These are phyloP conservation scores for Geranium incanum DNA, from an alignment of 441 rosid genomes.

Conservation along the genomic window DNA sequence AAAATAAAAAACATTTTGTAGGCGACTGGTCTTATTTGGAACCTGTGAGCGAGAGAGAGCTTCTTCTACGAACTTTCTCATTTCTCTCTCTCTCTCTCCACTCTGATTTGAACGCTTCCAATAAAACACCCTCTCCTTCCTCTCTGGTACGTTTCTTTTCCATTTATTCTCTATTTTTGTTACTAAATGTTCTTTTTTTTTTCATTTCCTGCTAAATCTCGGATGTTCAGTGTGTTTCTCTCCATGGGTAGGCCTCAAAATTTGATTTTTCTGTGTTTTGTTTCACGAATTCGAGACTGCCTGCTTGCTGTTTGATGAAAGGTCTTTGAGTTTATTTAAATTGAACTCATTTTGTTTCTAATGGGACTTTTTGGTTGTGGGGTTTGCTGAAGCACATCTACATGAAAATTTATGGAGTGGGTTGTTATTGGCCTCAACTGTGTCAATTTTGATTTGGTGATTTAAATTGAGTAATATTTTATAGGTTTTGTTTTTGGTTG, in stretches of 20 bases:
- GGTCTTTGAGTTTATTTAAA: not conserved
- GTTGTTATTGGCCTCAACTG: too few species aligned
- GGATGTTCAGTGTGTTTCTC: not conserved
- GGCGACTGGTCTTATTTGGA: not conserved
- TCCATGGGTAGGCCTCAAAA: not conserved
- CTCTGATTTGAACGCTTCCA: too few species aligned
- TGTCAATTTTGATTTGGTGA: too few species aligned
- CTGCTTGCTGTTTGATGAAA: not conserved
- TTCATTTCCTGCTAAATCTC: not conserved
- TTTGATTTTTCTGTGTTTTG: not conserved
- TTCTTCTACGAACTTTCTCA: constrained; percentile 30
- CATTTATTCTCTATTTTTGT: not conserved
- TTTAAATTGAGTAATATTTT: too few species aligned
- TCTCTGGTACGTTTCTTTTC: not conserved
- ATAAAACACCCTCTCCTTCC: not conserved
- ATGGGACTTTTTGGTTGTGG: constrained; percentile 1
- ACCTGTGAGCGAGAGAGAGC: not conserved
- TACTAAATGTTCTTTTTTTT: not conserved
- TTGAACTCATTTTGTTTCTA: not conserved
- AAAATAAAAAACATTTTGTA: not conserved
- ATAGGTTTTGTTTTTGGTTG: not conserved
- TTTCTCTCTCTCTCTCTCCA: not conserved
- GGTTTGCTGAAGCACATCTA: not conserved
- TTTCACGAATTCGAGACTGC: not conserved
- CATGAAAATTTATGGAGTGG: not conserved